Percentiles rank a stretch among this genome's conserved stretches.
Conservation (phyloP, 2,329 filamentous ascomycete genomes). For the Ascochyta koolunga region DNA sequence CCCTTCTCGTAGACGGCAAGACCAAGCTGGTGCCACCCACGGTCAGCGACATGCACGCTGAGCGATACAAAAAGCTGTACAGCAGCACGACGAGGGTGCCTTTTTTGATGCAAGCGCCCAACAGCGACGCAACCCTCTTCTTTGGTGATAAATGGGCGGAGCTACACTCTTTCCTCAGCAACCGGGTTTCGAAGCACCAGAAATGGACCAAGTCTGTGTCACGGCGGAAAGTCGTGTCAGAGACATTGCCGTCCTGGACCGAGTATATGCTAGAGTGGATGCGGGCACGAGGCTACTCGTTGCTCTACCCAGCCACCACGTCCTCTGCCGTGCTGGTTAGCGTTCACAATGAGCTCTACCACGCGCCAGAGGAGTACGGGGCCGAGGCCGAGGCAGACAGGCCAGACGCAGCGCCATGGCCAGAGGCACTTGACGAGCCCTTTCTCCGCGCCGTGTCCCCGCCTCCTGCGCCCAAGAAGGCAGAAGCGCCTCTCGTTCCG, state of each 20-base stretch:
- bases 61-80: slow-evolving; percentile 35
- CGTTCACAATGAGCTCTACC: slow-evolving; percentile 77
- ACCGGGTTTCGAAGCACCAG: slow-evolving; percentile 56
- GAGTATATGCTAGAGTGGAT: slow-evolving; percentile 80
- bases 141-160: slow-evolving; percentile 87
- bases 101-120: slow-evolving; percentile 86
- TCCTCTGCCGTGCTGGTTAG: slow-evolving; percentile 66
- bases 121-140: slow-evolving; percentile 80
- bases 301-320: slow-evolving; percentile 73
- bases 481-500: slow-evolving; percentile 58
- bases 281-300: slow-evolving; percentile 75
- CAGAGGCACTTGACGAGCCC: slow-evolving; percentile 32
- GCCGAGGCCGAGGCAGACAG: slow-evolving; percentile 8
- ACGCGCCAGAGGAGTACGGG: slow-evolving; percentile 70
- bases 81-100: slow-evolving; percentile 53
- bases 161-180: slow-evolving; percentile 78
- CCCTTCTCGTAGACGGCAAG: slow-evolving; percentile 66
- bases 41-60: slow-evolving; percentile 45
- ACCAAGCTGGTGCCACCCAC: slow-evolving; percentile 59
- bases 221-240: slow-evolving; percentile 59
- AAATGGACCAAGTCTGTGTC: slow-evolving; percentile 28
- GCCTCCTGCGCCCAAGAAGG: slow-evolving; percentile 15
- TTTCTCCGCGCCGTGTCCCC: slow-evolving; percentile 51
- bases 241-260: slow-evolving; percentile 75
- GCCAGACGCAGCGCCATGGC: slow-evolving; percentile 2